These are phyloP conservation scores for Xylaria palmicola DNA, from an alignment of 495 filamentous ascomycete genomes.

Conservation along the genomic window DNA sequence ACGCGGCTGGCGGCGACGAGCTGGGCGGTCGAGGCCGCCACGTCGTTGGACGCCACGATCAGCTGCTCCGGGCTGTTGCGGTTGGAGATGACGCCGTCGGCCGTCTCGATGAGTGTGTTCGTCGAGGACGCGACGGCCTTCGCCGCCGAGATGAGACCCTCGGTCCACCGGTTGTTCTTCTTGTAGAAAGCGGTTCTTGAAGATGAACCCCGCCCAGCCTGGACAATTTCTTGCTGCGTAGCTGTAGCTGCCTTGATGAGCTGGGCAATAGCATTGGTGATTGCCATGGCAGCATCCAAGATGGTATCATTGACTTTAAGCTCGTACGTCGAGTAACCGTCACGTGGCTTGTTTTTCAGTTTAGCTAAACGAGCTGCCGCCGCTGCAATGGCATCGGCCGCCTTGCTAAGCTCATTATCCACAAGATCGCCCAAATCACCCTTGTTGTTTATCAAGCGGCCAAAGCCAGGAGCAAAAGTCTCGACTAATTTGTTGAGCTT, in stretches of 20 bases:
- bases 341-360: conserved; percentile 89
- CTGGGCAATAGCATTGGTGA: conserved; percentile 93
- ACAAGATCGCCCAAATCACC: conserved; percentile 93
- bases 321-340: conserved; percentile 95
- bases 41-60: conserved; percentile 95
- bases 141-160: conserved; percentile 92
- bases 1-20: conserved; percentile 93
- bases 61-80: conserved; percentile 94
- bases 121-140: conserved; percentile 92
- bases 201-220: conserved; percentile 83
- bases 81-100: conserved; percentile 88
- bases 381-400: conserved; percentile 93
- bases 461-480: conserved; percentile 79
- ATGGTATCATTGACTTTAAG: conserved; percentile 92
- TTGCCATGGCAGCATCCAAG: conserved; percentile 88
- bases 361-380: conserved; percentile 85
- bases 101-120: conserved; percentile 94
- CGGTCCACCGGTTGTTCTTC: conserved; percentile 96
- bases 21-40: conserved; percentile 92
- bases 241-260: conserved; percentile 94
- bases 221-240: conserved; percentile 96
- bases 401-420: conserved; percentile 85
- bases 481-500: conserved; percentile 89
- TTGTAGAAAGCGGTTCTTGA: conserved; percentile 98
- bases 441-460: conserved; percentile 68